Evolutionary conservation across 2,329 filamentous ascomycete species (phyloP).

Genomic region (Arthrobotrys iridis): DNA sequence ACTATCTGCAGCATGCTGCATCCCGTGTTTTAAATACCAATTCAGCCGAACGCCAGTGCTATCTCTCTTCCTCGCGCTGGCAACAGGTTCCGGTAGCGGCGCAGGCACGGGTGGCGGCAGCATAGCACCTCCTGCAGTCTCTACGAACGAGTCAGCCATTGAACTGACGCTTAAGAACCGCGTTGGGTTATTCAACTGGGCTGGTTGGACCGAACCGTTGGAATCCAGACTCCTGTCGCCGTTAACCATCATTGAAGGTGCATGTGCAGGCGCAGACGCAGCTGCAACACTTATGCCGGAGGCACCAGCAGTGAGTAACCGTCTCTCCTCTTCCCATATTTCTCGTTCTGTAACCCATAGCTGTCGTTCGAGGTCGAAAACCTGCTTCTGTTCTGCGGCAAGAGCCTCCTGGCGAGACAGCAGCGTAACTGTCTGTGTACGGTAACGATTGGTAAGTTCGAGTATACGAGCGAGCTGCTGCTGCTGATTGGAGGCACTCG

Average conservation of each 20-base stretch:
- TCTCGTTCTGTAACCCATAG: conserved; percentile 50
- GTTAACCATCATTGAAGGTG: not conserved
- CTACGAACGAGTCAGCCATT: conserved; percentile 36
- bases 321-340: conserved; percentile 52
- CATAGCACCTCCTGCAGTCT: not conserved
- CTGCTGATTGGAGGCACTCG: conserved; percentile 1
- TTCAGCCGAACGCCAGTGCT: conserved; percentile 33
- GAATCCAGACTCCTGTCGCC: conserved; percentile 11
- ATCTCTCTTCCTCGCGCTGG: conserved; percentile 4
- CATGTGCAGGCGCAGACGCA: not conserved
- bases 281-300: not conserved
- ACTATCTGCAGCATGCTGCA: not conserved
- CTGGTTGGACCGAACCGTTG: not conserved
- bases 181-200: conserved; percentile 32
- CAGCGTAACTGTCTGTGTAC: conserved; percentile 44
- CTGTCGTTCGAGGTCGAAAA: conserved; percentile 53
- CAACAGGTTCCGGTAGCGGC: conserved; percentile 14
- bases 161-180: conserved; percentile 51
- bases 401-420: conserved; percentile 47
- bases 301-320: conserved; percentile 34
- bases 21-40: conserved; percentile 46
- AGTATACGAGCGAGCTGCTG: conserved; percentile 52
- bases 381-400: conserved; percentile 37
- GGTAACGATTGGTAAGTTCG: conserved; percentile 51
- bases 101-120: conserved; percentile 7